Base-by-base conservation (phyloP, 306 rosid species). In the Leucaena leucocephala region DNA sequence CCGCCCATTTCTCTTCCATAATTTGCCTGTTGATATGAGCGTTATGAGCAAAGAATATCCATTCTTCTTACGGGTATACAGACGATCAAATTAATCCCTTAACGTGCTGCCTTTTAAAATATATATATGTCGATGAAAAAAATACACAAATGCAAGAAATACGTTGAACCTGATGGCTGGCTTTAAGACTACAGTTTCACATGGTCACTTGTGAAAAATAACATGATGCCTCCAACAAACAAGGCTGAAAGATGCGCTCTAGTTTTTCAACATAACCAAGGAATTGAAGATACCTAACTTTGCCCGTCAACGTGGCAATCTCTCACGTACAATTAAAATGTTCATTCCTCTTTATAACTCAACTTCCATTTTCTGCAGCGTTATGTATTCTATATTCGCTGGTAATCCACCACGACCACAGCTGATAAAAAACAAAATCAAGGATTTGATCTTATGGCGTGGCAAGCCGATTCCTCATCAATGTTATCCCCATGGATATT, bases 151-250 rank as follows among this genome's bases (percentile, higher is more conserved):
- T 19, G 34, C 62, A 55, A 7, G 12, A 19, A 8, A 58, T 58
- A 8, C 64, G 64, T 27, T 58, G 36, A 22, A 21, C 15, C 5
- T 19, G 36, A 58, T 12, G 15, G 6, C 64, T 8, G 64, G 10
- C 64, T 52, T 17, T 58, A 22, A 22, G 10, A 58, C 15, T 3
- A 10, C n/a, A n/a, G 27, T 27, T 54, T 54, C 64, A 58, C 36
- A 21, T 58, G 64, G 6, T 58, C 36, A 22, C 7, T 58, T 21
- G 8, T 58, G 8, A 3, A 22, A 3, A 21, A 21, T 33, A 21
- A 58, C 64, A 58, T 58, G 64, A 58, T 10, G 64, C 11, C 64
- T 21, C 64, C 64, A 21, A 58, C 36, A 58, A 58, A 58, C 36
- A 21, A 22, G 64, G 64, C 64, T 58, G 33, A 34, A 58, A 21